These are phyloP conservation scores for Penicillium expansum DNA, from an alignment of 2,329 filamentous ascomycete genomes.

Conservation along the genomic window DNA sequence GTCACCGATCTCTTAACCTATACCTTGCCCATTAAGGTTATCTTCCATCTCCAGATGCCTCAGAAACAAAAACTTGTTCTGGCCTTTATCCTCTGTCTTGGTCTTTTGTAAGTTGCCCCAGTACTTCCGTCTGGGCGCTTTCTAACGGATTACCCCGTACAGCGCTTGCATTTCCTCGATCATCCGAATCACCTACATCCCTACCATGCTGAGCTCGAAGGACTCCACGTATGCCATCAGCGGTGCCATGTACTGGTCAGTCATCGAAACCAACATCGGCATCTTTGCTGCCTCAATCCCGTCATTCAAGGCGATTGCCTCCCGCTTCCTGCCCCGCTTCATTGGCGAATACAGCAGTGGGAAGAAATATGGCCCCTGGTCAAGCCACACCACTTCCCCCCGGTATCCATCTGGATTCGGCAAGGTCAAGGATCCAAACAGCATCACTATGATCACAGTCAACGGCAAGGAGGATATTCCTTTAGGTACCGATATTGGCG, in stretches of 20 bases:
- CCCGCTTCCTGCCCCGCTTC: conserved; percentile 45
- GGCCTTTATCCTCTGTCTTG: conserved; percentile 50
- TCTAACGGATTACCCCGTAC: neutral
- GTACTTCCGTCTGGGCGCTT: neutral
- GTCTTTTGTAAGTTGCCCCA: conserved; percentile 42
- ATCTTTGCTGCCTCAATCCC: conserved; percentile 46
- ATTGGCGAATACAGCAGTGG: conserved; percentile 34
- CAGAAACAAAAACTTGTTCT: conserved; percentile 49
- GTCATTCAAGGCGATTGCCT: conserved; percentile 42
- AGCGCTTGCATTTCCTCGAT: conserved; percentile 50
- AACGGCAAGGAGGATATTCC: conserved; percentile 15
- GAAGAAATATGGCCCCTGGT: conserved; percentile 26
- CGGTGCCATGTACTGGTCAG: conserved; percentile 47
- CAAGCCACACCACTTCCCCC: conserved; percentile 15
- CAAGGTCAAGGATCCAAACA: conserved; percentile 24
- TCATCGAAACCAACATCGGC: conserved; percentile 44
- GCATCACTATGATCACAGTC: conserved; percentile 20
- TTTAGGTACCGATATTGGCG: conserved; percentile 26
- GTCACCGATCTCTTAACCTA: conserved; percentile 58
- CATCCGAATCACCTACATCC: conserved; percentile 48
- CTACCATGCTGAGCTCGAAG: conserved; percentile 39
- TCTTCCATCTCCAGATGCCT: conserved; percentile 49
- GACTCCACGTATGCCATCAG: conserved; percentile 40
- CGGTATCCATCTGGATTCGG: conserved; percentile 30
- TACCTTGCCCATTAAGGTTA: conserved; percentile 50